Conservation (phyloP, 208 protist genomes). For the Leishmania turanica region DNA sequence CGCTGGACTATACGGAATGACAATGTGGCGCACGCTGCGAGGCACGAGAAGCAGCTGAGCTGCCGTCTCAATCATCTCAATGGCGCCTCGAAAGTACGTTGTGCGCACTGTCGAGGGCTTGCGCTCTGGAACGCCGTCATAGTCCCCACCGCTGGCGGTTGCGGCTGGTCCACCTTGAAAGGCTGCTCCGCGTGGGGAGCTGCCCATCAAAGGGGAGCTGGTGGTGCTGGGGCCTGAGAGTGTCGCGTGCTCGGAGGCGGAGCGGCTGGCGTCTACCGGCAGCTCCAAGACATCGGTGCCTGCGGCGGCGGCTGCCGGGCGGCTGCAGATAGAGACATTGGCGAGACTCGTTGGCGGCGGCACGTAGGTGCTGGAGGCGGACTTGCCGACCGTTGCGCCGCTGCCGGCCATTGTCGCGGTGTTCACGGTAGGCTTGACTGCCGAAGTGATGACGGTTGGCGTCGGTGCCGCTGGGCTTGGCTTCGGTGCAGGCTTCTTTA, state of each 20-base stretch:
- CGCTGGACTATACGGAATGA: constrained; percentile 71
- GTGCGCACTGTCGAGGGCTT: constrained; percentile 51
- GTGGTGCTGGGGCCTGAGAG: constrained; percentile 4
- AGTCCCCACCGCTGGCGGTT: constrained; percentile 7
- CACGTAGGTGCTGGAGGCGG: constrained; percentile 30
- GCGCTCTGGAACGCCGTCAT: constrained; percentile 23
- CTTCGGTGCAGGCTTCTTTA: constrained; percentile 10
- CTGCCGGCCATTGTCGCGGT: constrained; percentile 21
- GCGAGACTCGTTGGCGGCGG: constrained; percentile 47
- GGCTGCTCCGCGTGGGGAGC: not conserved
- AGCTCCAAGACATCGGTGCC: constrained; percentile 66
- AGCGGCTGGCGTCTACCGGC: not conserved
- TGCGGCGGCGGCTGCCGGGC: constrained; percentile 49
- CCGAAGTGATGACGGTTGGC: constrained; percentile 25
- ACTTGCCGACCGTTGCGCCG: constrained; percentile 10
- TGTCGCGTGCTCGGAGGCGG: constrained; percentile 12
- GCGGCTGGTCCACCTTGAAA: not conserved
- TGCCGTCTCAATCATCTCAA: constrained; percentile 80
- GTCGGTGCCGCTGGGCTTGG: constrained; percentile 8
- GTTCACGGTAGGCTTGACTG: constrained; percentile 23
- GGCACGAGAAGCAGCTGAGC: constrained; percentile 56
- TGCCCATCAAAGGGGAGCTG: constrained; percentile 16
- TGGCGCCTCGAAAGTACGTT: constrained; percentile 52
- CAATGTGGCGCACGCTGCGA: constrained; percentile 31
- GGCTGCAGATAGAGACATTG: constrained; percentile 76